phyloP scores from a whole-genome alignment of 192 early-diverging fungal species.

The Haplosporangium gracile region DNA sequence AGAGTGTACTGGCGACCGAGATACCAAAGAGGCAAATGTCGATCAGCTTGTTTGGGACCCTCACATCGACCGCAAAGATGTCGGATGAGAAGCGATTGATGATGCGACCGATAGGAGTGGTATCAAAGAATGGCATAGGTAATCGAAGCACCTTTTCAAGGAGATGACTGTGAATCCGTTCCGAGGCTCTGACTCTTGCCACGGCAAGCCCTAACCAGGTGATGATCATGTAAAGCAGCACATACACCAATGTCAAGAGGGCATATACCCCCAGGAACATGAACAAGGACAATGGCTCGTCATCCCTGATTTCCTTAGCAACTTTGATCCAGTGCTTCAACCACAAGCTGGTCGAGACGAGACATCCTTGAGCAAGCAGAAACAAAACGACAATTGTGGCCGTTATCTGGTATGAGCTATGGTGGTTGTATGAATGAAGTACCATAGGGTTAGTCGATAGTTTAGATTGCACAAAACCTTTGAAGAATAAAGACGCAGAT shows the following conservation, averaged over 20 bases:
- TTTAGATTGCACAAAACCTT: too few species aligned
- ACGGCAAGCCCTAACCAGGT: slow-evolving; percentile 29
- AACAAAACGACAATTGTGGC: slow-evolving; percentile 63
- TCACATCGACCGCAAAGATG: slow-evolving; percentile 23
- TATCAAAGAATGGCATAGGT: slow-evolving; percentile 73
- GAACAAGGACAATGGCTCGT: slow-evolving; percentile 24
- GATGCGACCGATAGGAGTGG: slow-evolving; percentile 74
- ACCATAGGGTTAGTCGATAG: background rate
- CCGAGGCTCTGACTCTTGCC: slow-evolving; percentile 68
- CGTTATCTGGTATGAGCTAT: slow-evolving; percentile 42
- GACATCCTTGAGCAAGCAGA: slow-evolving; percentile 59
- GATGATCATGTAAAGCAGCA: slow-evolving; percentile 34
- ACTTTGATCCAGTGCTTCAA: slow-evolving; percentile 69
- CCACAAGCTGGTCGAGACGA: slow-evolving; percentile 67
- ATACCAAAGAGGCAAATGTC: slow-evolving; percentile 49
- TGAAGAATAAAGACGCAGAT: background rate
- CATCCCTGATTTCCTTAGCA: slow-evolving; percentile 51
- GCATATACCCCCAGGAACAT: slow-evolving; percentile 32
- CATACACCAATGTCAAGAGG: slow-evolving; percentile 22
- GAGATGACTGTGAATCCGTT: slow-evolving; percentile 67
- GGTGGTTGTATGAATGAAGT: background rate
- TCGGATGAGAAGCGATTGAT: slow-evolving; percentile 69
- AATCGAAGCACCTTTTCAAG: slow-evolving; percentile 73
- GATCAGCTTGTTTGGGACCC: slow-evolving; percentile 27
- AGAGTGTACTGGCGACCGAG: slow-evolving; percentile 40